Base-by-base conservation (phyloP, 1,284 basidiomycete genomes). In the Sporisorium sorghi region DNA sequence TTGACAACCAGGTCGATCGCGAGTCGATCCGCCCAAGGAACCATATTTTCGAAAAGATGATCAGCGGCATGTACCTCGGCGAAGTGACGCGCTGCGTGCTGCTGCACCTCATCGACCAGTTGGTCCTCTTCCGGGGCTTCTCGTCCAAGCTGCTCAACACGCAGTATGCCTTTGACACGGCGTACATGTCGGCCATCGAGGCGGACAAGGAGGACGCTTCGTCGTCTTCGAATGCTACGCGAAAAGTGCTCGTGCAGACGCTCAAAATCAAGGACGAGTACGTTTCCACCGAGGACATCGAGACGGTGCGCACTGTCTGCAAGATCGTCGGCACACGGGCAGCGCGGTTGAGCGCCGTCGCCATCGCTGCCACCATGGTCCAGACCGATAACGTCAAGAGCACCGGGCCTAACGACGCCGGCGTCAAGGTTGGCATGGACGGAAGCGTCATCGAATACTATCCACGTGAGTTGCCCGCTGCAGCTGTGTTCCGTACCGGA, bases 21-120 rank as follows among this genome's bases (percentile, higher is more conserved):
- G 89, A 92, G 82, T 93, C 92, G 52, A 97, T 98, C 85, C 97
- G 98, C 82, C 94, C 94, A 54, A 88, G 90, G 56, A 93, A 91
- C 83, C 96, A 99, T 85, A 91, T 92, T 2, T 99, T 95, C 82
- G 97, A 99, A 86, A 99, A 99, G 87, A 94, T 97, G 87, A 93
- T 99, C 76, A 97, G 94, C 3, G 97, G 97, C 66, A 98, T 99
- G 95, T 98, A 99, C 86, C 90, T 98, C 40, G 96, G 96, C 63
- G 96, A 99, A 86, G 90, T 98, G 74, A 89, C 91, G 21, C 91
- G 96, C 51, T 92, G 92, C 80, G 87, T 97, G 70, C 87, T 98
- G 49, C 87, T 96, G 30, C 89, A 93, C 65, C 87, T 99, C 68
- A 88, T 98, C 79, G 96, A 98, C 83, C 89, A 84, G 48, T 84